Conservation (phyloP, 768 basidiomycete genomes). For the Suillus spraguei region DNA sequence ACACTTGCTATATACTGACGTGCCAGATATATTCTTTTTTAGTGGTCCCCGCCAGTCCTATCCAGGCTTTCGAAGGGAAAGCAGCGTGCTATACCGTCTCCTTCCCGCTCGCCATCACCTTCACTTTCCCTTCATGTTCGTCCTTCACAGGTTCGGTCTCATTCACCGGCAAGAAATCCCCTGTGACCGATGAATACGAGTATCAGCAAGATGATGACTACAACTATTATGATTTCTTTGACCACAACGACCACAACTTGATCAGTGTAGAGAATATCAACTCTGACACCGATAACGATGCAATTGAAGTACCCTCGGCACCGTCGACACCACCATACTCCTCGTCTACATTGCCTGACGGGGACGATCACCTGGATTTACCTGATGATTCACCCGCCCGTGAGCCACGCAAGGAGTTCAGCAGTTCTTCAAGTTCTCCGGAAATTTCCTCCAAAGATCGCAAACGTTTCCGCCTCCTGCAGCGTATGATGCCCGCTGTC, state of each 20-base stretch:
- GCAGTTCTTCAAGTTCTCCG: conserved; percentile 4
- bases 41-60: conserved; percentile 5
- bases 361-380: conserved; percentile 17
- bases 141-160: neutral
- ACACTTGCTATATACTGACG: neutral
- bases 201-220: conserved; percentile 21
- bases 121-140: conserved; percentile 16
- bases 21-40: neutral
- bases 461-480: conserved; percentile 41
- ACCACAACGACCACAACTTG: neutral
- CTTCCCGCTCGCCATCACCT: conserved; percentile 11
- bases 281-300: neutral
- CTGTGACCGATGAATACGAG: conserved; percentile 3
- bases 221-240: conserved; percentile 17
- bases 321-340: conserved; percentile 16
- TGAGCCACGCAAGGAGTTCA: conserved; percentile 13
- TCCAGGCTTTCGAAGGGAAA: conserved; percentile 4
- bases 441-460: conserved; percentile 33
- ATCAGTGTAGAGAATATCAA: neutral
- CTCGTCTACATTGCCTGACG: conserved; percentile 6
- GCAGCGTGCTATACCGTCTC: conserved; percentile 5
- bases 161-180: neutral
- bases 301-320: conserved; percentile 18
- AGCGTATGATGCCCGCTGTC: conserved; percentile 55
- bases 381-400: neutral